phyloP scores from a whole-genome alignment of 202 grass and related monocot genomes.

The Zizania palustris region DNA sequence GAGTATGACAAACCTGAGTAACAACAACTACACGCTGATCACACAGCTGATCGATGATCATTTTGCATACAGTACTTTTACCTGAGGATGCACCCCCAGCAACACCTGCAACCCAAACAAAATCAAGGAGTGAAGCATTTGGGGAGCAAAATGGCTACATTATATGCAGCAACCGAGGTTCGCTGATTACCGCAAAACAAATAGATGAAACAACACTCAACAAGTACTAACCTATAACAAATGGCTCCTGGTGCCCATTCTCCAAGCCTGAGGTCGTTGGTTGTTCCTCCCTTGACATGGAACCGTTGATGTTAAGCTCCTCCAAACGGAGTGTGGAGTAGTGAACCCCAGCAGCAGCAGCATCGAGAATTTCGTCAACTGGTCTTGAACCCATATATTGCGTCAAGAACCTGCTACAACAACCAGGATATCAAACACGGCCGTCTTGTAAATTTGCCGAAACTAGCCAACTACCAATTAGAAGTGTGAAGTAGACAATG shows the following conservation, averaged over 20 bases:
- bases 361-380: slow-evolving; percentile 60
- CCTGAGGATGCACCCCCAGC: slow-evolving; percentile 91
- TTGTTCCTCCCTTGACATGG: slow-evolving; percentile 49
- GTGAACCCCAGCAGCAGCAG: slow-evolving; percentile 58
- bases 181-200: not conserved
- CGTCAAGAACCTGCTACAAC: not conserved
- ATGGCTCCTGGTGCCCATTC: slow-evolving; percentile 80
- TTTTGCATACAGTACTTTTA: slow-evolving; percentile 91
- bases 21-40: slow-evolving; percentile 93
- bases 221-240: slow-evolving; percentile 77
- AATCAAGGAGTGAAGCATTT: slow-evolving; percentile 8
- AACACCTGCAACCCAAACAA: slow-evolving; percentile 58
- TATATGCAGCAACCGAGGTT: not conserved
- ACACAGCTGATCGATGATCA: slow-evolving; percentile 93
- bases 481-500: not conserved
- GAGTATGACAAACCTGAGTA: slow-evolving; percentile 62
- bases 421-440: slow-evolving; percentile 22
- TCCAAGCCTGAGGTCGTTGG: slow-evolving; percentile 69
- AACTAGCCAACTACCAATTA: not conserved
- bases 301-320: slow-evolving; percentile 38
- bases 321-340: slow-evolving; percentile 62
- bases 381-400: slow-evolving; percentile 71
- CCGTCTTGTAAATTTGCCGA: not conserved
- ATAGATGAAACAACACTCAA: not conserved
- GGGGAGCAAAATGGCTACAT: not conserved